These are phyloP conservation scores for Magnaporthiopsis rhizophila DNA, from an alignment of 2,329 filamentous ascomycete genomes.

Conservation along the genomic window DNA sequence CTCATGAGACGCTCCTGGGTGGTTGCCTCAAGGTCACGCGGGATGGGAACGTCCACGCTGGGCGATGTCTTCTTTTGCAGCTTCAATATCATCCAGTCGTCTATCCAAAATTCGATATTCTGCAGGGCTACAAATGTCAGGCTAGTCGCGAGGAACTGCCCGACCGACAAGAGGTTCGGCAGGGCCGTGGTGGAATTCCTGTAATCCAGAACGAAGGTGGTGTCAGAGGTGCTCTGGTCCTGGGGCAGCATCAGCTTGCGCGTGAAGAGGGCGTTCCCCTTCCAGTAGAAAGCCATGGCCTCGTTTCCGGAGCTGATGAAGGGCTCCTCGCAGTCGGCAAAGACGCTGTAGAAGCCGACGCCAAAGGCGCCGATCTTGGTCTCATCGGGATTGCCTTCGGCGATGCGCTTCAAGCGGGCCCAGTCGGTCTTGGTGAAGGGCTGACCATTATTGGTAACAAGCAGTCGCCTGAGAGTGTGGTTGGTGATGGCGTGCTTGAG, in stretches of 20 bases:
- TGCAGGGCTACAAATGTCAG: conserved; percentile 90
- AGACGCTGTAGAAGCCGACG: conserved; percentile 97
- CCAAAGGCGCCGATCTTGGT: conserved; percentile 99
- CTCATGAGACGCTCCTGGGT: conserved; percentile 88
- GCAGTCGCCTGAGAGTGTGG: conserved; percentile 77
- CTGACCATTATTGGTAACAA: conserved; percentile 88
- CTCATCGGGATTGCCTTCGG: conserved; percentile 98
- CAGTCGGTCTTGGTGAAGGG: conserved; percentile 87
- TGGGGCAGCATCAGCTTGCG: conserved; percentile 67
- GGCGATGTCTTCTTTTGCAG: conserved; percentile 83
- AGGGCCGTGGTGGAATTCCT: conserved; percentile 80
- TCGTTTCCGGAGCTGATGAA: conserved; percentile 89
- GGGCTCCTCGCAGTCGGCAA: conserved; percentile 94
- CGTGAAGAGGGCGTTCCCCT: conserved; percentile 94
- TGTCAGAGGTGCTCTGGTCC: conserved; percentile 59
- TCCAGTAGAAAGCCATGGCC: conserved; percentile 99
- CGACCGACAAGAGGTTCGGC: conserved; percentile 76
- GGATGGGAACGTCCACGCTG: conserved; percentile 62
- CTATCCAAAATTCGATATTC: conserved; percentile 81
- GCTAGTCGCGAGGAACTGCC: conserved; percentile 90
- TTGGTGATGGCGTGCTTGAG: conserved; percentile 78
- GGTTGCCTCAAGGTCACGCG: conserved; percentile 69
- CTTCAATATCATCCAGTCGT: conserved; percentile 73
- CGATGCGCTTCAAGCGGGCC: conserved; percentile 88
- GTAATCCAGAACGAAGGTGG: conserved; percentile 92